phyloP scores from a whole-genome alignment of 495 filamentous ascomycete species.

The Hapsidospora chrysogenum region DNA sequence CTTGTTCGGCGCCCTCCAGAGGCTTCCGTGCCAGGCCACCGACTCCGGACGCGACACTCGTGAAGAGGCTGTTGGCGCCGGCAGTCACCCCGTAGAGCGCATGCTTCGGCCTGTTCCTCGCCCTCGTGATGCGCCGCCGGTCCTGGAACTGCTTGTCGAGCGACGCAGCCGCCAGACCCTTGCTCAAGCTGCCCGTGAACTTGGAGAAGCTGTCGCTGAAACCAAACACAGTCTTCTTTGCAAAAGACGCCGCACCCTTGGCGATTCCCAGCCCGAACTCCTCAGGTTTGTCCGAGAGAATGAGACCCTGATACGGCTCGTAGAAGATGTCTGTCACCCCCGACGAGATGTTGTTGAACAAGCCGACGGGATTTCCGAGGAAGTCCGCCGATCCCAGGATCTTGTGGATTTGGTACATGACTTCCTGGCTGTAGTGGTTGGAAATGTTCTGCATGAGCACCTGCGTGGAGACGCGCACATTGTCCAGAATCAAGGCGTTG shows the following conservation, averaged over 20 bases:
- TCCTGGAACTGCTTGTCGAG: slow-evolving; percentile 98
- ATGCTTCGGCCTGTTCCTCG: slow-evolving; percentile 89
- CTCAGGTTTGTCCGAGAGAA: slow-evolving; percentile 88
- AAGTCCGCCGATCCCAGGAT: slow-evolving; percentile 95
- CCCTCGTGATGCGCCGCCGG: slow-evolving; percentile 79
- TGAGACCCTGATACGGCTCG: slow-evolving; percentile 93
- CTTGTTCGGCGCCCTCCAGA: slow-evolving; percentile 88
- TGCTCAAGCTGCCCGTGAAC: slow-evolving; percentile 90
- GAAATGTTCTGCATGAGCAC: slow-evolving; percentile 70
- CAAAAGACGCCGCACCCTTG: slow-evolving; percentile 89
- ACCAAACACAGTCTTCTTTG: slow-evolving; percentile 96
- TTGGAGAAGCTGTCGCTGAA: slow-evolving; percentile 93
- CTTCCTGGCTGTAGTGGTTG: slow-evolving; percentile 90
- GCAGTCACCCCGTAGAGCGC: slow-evolving; percentile 91
- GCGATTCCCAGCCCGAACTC: slow-evolving; percentile 89
- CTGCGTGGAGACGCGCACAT: slow-evolving; percentile 77
- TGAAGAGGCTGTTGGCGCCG: slow-evolving; percentile 87
- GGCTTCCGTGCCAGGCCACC: slow-evolving; percentile 87
- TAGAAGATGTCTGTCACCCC: slow-evolving; percentile 97
- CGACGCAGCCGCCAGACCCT: slow-evolving; percentile 83
- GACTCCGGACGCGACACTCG: slow-evolving; percentile 79
- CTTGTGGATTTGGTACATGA: slow-evolving; percentile 87
- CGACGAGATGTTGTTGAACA: slow-evolving; percentile 97
- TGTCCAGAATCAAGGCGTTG: slow-evolving; percentile 88
- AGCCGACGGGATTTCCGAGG: slow-evolving; percentile 91